A percentile compares a stretch with the other conserved stretches of the same genome.
These are phyloP conservation scores for Solanum arcanum DNA, from an alignment of 257 asterid species.

Conservation along the genomic window DNA sequence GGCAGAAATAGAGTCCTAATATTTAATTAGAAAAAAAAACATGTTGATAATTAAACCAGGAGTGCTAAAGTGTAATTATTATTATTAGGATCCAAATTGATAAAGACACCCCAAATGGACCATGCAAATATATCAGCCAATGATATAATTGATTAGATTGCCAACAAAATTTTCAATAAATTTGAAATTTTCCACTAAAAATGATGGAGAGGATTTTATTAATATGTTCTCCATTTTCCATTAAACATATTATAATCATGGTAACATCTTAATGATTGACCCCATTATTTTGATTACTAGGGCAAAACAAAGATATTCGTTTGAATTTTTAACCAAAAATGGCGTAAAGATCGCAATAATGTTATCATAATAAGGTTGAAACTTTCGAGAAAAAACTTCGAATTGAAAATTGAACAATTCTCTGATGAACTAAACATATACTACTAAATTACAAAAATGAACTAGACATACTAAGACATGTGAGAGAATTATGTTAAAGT, in stretches of 20 bases:
- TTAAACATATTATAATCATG: neutral
- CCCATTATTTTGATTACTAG: neutral
- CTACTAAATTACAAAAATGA: neutral
- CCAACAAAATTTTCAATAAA: neutral
- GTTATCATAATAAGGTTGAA: neutral
- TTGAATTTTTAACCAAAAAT: no score
- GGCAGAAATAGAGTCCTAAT: neutral
- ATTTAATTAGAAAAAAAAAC: neutral
- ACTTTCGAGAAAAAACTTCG: accelerated
- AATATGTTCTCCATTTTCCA: neutral
- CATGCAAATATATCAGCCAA: neutral
- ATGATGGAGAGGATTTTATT: neutral
- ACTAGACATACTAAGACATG: neutral
- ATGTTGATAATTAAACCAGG: neutral
- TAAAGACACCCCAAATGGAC: neutral
- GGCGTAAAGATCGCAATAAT: accelerated
- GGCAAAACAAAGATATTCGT: neutral
- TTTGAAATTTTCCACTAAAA: neutral
- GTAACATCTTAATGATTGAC: neutral
- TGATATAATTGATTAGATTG: neutral
- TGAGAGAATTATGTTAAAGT: neutral
- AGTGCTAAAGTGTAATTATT: neutral
- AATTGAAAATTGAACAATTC: neutral
- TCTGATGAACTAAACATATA: neutral
- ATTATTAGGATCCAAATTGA: neutral